phyloP scores from a whole-genome alignment of 352 stramenopile species.

The Phytopythium boreale region DNA sequence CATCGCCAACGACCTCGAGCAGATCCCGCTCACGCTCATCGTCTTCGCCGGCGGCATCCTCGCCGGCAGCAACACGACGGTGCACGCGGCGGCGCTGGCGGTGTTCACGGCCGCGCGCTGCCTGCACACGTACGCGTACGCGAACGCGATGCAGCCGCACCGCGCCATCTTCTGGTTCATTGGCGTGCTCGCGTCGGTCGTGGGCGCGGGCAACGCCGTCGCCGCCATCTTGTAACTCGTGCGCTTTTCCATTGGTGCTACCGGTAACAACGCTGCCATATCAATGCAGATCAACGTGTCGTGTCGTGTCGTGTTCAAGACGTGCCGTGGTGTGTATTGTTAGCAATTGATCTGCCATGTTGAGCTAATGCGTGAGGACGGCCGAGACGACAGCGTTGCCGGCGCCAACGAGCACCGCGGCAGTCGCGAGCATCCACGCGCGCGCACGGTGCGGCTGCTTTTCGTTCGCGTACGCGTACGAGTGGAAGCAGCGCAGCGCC shows the following conservation, averaged over 20 bases:
- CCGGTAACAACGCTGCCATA: not conserved
- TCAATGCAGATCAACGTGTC: not conserved
- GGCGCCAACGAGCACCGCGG: conserved; percentile 20
- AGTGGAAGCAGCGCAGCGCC: conserved; percentile 29
- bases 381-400: conserved; percentile 28
- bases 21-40: conserved; percentile 51
- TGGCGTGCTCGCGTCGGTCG: conserved; percentile 19
- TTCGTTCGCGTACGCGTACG: conserved; percentile 40
- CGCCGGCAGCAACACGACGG: conserved; percentile 25
- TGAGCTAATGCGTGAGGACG: conserved; percentile 1
- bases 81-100: conserved; percentile 34
- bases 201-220: conserved; percentile 19
- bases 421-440: conserved; percentile 28
- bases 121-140: conserved; percentile 37
- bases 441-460: conserved; percentile 40
- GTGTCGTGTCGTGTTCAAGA: not conserved
- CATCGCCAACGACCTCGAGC: conserved; percentile 57
- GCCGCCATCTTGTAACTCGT: conserved; percentile 16
- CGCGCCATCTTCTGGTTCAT: conserved; percentile 25
- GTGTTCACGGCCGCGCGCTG: conserved; percentile 33
- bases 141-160: conserved; percentile 31
- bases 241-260: not conserved
- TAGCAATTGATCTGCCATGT: not conserved
- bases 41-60: conserved; percentile 48
- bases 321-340: not conserved